These are phyloP conservation scores for Mycena metata DNA, from an alignment of 768 basidiomycete genomes.

Conservation along the genomic window DNA sequence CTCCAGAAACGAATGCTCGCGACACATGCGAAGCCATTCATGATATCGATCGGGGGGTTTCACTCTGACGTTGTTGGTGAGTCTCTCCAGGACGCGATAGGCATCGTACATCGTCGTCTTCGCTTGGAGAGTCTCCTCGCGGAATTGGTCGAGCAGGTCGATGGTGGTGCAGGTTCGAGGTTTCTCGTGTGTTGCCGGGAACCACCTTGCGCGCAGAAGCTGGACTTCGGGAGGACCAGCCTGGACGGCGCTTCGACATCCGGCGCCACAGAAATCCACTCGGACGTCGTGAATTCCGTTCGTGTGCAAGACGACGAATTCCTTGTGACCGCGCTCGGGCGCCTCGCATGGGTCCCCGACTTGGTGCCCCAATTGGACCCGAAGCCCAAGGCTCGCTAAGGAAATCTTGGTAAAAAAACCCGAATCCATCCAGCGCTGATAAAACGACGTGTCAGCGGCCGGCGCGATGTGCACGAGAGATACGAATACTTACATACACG, in stretches of 20 bases:
- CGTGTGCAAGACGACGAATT: background rate
- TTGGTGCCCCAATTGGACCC: too few relatives aligned
- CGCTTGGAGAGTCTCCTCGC: background rate
- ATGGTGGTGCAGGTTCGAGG: slow-evolving; percentile 14
- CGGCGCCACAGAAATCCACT: slow-evolving; percentile 9
- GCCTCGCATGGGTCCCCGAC: too few relatives aligned
- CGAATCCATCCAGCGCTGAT: too few relatives aligned
- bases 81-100: slow-evolving; percentile 6
- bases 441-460: too few relatives aligned
- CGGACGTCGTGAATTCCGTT: slow-evolving; percentile 8
- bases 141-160: background rate
- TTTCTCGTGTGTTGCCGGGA: slow-evolving; percentile 2
- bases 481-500: slow-evolving; percentile 23
- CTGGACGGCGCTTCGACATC: background rate
- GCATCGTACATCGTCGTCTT: slow-evolving; percentile 25
- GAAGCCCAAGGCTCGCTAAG: too few relatives aligned
- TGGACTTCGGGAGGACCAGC: background rate
- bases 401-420: too few relatives aligned
- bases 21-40: slow-evolving; percentile 23
- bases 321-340: too few relatives aligned
- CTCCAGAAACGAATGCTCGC: slow-evolving; percentile 40
- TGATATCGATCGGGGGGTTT: slow-evolving; percentile 30
- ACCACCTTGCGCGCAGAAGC: slow-evolving; percentile 18
- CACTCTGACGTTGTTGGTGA: slow-evolving; percentile 13
- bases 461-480: too few relatives aligned